phyloP scores from a whole-genome alignment of 108 stramenopile genomes.

The Fistulifera solaris region DNA sequence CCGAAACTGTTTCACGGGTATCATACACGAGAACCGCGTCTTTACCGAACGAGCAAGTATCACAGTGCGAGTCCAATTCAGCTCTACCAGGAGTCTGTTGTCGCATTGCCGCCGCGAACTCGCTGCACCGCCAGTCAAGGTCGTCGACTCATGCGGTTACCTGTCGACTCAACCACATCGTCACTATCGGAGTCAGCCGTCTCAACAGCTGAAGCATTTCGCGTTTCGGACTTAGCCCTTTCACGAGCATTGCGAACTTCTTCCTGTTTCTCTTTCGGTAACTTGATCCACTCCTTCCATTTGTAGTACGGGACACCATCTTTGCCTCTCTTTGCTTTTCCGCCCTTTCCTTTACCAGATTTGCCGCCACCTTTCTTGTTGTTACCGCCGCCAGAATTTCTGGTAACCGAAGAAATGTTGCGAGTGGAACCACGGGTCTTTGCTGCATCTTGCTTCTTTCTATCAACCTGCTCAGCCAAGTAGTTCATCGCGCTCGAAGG shows the following conservation, averaged over 20 bases:
- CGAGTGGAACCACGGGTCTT: neutral
- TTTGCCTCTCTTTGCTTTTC: no score
- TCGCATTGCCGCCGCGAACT: neutral
- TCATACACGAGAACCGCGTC: neutral
- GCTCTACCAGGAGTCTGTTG: neutral
- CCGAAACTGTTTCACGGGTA: slow-evolving; percentile 9
- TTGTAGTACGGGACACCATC: no score
- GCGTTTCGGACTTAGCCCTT: no score
- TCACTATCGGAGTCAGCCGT: neutral
- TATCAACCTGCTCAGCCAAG: neutral
- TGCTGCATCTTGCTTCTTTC: neutral
- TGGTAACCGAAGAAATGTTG: neutral
- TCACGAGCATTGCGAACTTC: no score
- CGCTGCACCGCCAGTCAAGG: neutral
- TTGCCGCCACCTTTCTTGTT: no score
- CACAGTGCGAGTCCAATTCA: slow-evolving; percentile 26
- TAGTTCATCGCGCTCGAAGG: neutral
- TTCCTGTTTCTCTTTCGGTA: no score
- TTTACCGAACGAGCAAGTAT: slow-evolving; percentile 19
- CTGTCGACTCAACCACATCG: neutral
- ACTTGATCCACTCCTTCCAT: no score
- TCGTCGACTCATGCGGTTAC: neutral
- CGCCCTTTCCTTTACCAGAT: no score
- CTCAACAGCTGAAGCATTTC: no score
- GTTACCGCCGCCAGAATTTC: neutral